Base-by-base conservation (phyloP, 495 filamentous ascomycete species). In the Hyphodiscus hymeniophilus region DNA sequence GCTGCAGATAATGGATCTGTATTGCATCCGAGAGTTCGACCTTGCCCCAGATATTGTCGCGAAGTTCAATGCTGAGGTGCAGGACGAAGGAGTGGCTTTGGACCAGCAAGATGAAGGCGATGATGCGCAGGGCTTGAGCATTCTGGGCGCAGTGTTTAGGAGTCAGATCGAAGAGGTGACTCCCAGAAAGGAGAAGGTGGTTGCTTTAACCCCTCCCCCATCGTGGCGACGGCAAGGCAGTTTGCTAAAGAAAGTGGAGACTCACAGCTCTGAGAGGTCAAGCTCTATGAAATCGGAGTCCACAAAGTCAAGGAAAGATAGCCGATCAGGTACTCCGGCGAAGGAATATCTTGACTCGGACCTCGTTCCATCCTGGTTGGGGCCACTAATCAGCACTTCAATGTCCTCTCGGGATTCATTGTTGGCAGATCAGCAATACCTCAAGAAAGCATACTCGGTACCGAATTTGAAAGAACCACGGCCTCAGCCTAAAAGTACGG, bases 11-110 rank as follows among this genome's bases (percentile, higher is more conserved):
- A 56, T 56, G 53, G 43, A 51, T 7, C 30, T 34, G 1, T 56
- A 56, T 18, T 35, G 36, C 5, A 51, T 56, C 13, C 23, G 11
- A 1, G 53, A 56, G 17, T 16, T 16, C 10, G 48, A 56, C 34
- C 43, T 56, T 3, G 33, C 42, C 48, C 53, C 47, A 7, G 38
- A 38, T 10, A 47, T 45, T 13, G 39, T 55, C 13, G 40, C 31
- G 8, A 43, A 39, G 8, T 51, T 51, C 18, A 38, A 11, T 11
- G 48, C 16, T n/a, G 35, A 28, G n/a, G 33, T 30, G 2, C 31
- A 22, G 32, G 48, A 51, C 12, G 48, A 51, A 18, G 53, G 53
- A 7, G 42, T 51, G 3, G 46, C 36, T 2, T 35, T 50, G 7
- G 40, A 46, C 13, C 34, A 52, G 15, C 21, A 35, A 2, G 38